Evolutionary conservation across 2,329 filamentous ascomycete genomes (phyloP).

Genomic region (Penicillium sp.): DNA sequence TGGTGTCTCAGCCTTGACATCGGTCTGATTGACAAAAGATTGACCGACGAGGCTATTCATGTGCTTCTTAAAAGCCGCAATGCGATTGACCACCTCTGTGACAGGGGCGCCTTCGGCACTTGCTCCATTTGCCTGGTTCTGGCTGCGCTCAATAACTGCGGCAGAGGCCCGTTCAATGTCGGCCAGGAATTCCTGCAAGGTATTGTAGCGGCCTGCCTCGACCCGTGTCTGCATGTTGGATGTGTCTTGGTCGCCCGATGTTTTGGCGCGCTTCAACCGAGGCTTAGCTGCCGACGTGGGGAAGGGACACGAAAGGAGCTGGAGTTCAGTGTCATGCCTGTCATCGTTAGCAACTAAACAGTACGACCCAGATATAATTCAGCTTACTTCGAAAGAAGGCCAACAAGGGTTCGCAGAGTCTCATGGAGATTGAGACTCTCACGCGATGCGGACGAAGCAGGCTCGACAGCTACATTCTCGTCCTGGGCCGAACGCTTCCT

Average conservation of each 20-base stretch:
- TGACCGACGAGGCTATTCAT: slow-evolving; percentile 63
- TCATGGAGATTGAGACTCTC: slow-evolving; percentile 35
- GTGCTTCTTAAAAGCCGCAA: slow-evolving; percentile 61
- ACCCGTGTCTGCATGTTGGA: slow-evolving; percentile 42
- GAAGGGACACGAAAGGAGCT: slow-evolving; percentile 42
- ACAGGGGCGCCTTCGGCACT: slow-evolving; percentile 28
- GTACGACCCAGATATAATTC: background rate
- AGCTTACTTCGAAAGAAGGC: slow-evolving; percentile 34
- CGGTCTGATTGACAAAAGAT: slow-evolving; percentile 53
- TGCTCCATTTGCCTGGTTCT: slow-evolving; percentile 29
- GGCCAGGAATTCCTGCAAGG: slow-evolving; percentile 42
- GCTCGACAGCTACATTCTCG: slow-evolving; percentile 29
- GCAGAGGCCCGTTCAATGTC: slow-evolving; percentile 44
- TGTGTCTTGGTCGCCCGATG: slow-evolving; percentile 35
- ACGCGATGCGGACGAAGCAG: slow-evolving; percentile 25
- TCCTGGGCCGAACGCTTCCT: slow-evolving; percentile 43
- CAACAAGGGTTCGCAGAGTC: slow-evolving; percentile 37
- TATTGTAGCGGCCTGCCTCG: slow-evolving; percentile 38
- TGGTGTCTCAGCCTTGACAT: slow-evolving; percentile 34
- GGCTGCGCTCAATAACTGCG: slow-evolving; percentile 39
- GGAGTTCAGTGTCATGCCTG: slow-evolving; percentile 47
- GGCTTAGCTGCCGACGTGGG: slow-evolving; percentile 39
- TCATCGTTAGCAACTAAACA: slow-evolving; percentile 18
- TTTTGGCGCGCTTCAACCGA: slow-evolving; percentile 45
- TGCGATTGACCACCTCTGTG: slow-evolving; percentile 44